Evolutionary conservation across 192 early-diverging fungal species (phyloP).

Genomic region (Coemansia sp.): DNA sequence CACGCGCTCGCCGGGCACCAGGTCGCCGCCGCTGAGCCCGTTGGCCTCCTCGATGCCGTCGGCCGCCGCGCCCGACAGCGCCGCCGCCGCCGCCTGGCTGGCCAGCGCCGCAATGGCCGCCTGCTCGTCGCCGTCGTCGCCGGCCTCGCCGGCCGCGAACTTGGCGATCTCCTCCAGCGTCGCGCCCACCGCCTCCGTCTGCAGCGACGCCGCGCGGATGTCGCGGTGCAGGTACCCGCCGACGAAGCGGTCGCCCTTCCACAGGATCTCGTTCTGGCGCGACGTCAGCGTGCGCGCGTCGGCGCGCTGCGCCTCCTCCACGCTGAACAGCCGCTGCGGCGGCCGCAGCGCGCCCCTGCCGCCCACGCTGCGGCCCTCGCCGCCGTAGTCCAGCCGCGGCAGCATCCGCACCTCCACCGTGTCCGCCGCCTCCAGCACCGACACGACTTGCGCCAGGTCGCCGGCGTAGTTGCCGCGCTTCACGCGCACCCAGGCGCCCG

Average conservation of each 20-base stretch:
- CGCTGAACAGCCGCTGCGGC: conserved; percentile 73
- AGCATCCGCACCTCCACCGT: conserved; percentile 67
- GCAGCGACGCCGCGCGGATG: conserved; percentile 67
- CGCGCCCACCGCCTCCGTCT: conserved; percentile 74
- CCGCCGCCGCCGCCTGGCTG: conserved; percentile 54
- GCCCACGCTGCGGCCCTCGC: conserved; percentile 33
- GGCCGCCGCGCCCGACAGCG: neutral
- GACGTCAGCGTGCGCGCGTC: conserved; percentile 63
- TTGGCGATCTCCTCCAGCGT: conserved; percentile 89
- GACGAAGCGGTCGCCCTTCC: conserved; percentile 61
- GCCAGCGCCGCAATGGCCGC: conserved; percentile 62
- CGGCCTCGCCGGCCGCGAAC: conserved; percentile 63
- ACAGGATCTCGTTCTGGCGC: conserved; percentile 62
- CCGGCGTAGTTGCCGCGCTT: conserved; percentile 91
- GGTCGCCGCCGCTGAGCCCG: conserved; percentile 56
- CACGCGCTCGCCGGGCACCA: conserved; percentile 82
- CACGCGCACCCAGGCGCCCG: conserved; percentile 83
- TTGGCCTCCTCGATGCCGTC: conserved; percentile 48
- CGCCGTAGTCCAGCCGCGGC: conserved; percentile 69
- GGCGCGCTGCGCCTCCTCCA: conserved; percentile 42
- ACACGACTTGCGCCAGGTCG: conserved; percentile 85
- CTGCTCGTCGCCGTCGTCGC: conserved; percentile 71
- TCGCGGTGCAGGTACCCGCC: conserved; percentile 86
- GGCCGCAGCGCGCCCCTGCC: conserved; percentile 59
- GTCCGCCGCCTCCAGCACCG: conserved; percentile 67